Base-by-base conservation (phyloP, 164 flowering plant species). In the Magnolia kwangsiensis region DNA sequence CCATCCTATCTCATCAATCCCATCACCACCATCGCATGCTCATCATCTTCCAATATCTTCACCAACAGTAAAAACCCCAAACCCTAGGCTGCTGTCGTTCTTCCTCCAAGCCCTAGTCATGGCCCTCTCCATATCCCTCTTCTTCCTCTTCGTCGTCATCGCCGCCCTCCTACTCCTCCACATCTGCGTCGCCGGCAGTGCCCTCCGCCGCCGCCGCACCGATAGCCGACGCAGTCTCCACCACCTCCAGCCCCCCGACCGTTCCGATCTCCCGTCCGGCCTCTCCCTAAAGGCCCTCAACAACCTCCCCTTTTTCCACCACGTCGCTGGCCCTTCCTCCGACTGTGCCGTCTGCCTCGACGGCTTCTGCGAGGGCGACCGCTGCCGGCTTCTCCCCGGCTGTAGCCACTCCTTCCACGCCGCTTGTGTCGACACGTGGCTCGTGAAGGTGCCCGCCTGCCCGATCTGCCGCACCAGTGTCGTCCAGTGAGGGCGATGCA, bases 331-430 rank as follows among this genome's bases (percentile, higher is more conserved):
- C 24, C 29, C 68, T 21, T 21, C 31, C 50, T 18, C 51, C 31
- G 87, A 85, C 11, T 92, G 94, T 64, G 87, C 84, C 21, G 85
- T 92, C 45, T 92, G 94, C 78, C 81, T 90, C 79, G 94, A 89
- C 13, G 78, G 63, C 21, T 81, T 87, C 20, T 63, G 68, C 9
- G 77, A 80, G 1, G 94, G 89, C 2, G 92, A 89, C 18, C 71
- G 84, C 73, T 89, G 90, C 77, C 69, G 97, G 67, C 61, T 71
- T 23, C 86, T 92, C 13, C 83, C 78, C 1, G 75, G 75, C 11
- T 92, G 94, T 71, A 77, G 80, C n/a, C 96, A 92, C 70, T 81
- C 83, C 18, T 92, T 90, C 69, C 96, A 92, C 73, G 77, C 80
- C 58, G 77, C 72, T 50, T 92, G 96, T 51, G 80, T 90, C 14